Base-by-base conservation (phyloP, 805 yeast genomes). In the Candida maesae region DNA sequence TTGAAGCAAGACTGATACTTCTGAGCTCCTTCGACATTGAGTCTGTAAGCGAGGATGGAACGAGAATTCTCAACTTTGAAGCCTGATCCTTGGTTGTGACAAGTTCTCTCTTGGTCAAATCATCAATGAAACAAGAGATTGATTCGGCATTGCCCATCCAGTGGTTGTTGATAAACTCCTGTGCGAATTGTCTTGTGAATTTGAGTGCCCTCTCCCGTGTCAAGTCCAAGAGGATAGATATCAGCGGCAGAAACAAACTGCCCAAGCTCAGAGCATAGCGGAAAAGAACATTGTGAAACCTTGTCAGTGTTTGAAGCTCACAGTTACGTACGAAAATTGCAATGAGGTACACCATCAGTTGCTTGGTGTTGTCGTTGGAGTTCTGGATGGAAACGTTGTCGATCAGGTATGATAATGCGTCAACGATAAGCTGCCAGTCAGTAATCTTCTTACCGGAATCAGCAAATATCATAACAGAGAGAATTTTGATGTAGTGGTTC, bases 391-490 rank as follows among this genome's bases (percentile, higher is more conserved):
- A 45, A 7, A 35, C 21, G 7, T 35, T 34, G 3, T 29, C 19
- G 6, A 53, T 23, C 15, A 47, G 27, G 15, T 39, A 33, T 3
- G 47, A 44, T 10, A 63, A 36, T 21, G 69, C 46, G 5, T 40
- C 36, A 5, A 54, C 49, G 2, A 63, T 46, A 4, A 35, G 14
- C 3, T 42, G 38, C 91, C 91, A 84, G 46, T 69, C 62, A 2
- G 68, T 53, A 4, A 82, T 70, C 52, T 79, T 81, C 45, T 61
- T 73, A 52, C 93, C 93, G 35, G 87, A 78, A 45, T 83, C 90
- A 3, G 85, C 79, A 60, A 81, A 84, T 0, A 71, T 57, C 36
- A 83, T 55, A 0, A 81, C 59, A 1, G 71, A 57, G 30, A 80
- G 50, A 3, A 79, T 58, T 7, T 69, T 65, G 15, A 49, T 18